These are phyloP conservation scores for Suillus bovinus DNA, from an alignment of 768 basidiomycete genomes.

Conservation along the genomic window DNA sequence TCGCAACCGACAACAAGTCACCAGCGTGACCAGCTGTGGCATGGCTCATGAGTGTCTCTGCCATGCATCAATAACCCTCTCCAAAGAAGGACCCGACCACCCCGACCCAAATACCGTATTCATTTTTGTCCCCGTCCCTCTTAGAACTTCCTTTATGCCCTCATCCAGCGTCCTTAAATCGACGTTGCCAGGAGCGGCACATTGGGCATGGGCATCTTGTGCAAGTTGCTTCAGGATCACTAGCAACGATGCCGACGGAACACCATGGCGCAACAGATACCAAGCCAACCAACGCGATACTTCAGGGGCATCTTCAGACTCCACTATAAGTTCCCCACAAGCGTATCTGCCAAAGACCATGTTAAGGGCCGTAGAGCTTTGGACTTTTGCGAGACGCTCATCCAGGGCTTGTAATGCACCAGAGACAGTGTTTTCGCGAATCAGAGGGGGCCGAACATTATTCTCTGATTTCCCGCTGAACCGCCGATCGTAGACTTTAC, in stretches of 20 bases:
- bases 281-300: slow-evolving; percentile 54
- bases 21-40: not conserved
- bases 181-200: slow-evolving; percentile 54
- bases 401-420: slow-evolving; percentile 68
- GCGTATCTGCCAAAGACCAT: slow-evolving; percentile 54
- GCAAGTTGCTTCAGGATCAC: slow-evolving; percentile 62
- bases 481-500: slow-evolving; percentile 68
- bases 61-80: slow-evolving; percentile 68
- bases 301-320: slow-evolving; percentile 13
- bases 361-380: slow-evolving; percentile 20
- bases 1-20: not conserved
- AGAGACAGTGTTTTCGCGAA: slow-evolving; percentile 71
- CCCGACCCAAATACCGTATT: slow-evolving; percentile 67
- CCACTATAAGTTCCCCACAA: slow-evolving; percentile 47
- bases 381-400: slow-evolving; percentile 48
- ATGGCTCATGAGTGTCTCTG: slow-evolving; percentile 18
- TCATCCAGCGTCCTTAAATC: slow-evolving; percentile 38
- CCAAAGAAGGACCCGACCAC: slow-evolving; percentile 70
- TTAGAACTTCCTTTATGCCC: slow-evolving; percentile 84
- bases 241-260: slow-evolving; percentile 71
- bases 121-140: slow-evolving; percentile 83
- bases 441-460: slow-evolving; percentile 62
- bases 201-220: slow-evolving; percentile 59
- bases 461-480: slow-evolving; percentile 74
- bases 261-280: slow-evolving; percentile 70